A percentile compares a stretch with the other conserved stretches of the same genome.
Evolutionary conservation across 805 yeast genomes (phyloP).

Genomic region (Saccharomycopsis sp.): DNA sequence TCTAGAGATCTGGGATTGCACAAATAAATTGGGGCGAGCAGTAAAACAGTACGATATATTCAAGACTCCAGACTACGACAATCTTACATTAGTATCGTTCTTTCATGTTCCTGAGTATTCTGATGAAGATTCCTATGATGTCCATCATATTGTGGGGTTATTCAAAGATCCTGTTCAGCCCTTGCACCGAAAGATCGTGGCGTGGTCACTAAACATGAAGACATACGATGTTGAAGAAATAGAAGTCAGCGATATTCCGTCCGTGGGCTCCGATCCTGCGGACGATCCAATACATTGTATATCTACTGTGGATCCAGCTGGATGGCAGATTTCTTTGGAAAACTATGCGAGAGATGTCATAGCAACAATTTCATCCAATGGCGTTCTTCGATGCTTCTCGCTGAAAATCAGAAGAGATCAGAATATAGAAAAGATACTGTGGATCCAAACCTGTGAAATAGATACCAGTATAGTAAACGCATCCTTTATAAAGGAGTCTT

Average conservation of each 20-base stretch:
- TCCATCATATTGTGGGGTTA: conserved; percentile 46
- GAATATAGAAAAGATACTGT: conserved; percentile 31
- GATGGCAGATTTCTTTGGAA: conserved; percentile 37
- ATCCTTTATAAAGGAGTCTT: conserved; percentile 60
- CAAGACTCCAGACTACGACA: not conserved
- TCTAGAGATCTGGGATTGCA: conserved; percentile 51
- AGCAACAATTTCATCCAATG: conserved; percentile 49
- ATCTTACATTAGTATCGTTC: conserved; percentile 7
- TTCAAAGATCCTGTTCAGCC: conserved; percentile 31
- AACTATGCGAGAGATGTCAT: conserved; percentile 40
- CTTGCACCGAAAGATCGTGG: conserved; percentile 22
- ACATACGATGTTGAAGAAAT: conserved; percentile 27
- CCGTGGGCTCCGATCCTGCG: conserved; percentile 23
- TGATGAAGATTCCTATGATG: conserved; percentile 22
- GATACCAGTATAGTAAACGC: conserved; percentile 51
- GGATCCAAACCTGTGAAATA: conserved; percentile 48
- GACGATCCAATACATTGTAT: conserved; percentile 37
- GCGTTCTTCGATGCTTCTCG: conserved; percentile 44
- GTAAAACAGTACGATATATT: not conserved
- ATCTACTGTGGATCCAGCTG: conserved; percentile 64
- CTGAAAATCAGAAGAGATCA: conserved; percentile 28
- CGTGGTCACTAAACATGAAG: conserved; percentile 36
- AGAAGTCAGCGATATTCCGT: conserved; percentile 35
- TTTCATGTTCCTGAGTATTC: conserved; percentile 17
- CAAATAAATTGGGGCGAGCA: not conserved